Percentiles rank a stretch among this genome's conserved stretches.
Conservation (phyloP, 164 flowering plant genomes). For the Vitis vinifera region ASM3070453v1 NC_081805.1:1266501-1267000, state of each 20-base stretch:
- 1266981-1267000: slow-evolving; percentile 49
- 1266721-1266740: slow-evolving; percentile 93
- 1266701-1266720: slow-evolving; percentile 87
- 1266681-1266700: slow-evolving; percentile 88
- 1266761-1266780: slow-evolving; percentile 69
- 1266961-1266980: slow-evolving; percentile 68
- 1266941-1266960: slow-evolving; percentile 68
- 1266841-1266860: slow-evolving; percentile 92
- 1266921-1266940: slow-evolving; percentile 66
- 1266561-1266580: slow-evolving; percentile 35
- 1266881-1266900: slow-evolving; percentile 95
- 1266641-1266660: slow-evolving; percentile 47
- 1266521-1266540: slow-evolving; percentile 34
- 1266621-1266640: slow-evolving; percentile 59
- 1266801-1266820: slow-evolving; percentile 56
- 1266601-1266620: slow-evolving; percentile 42
- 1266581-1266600: slow-evolving; percentile 40
- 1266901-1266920: slow-evolving; percentile 51
- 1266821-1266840: slow-evolving; percentile 96
- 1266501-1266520: slow-evolving; percentile 46
- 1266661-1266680: slow-evolving; percentile 90
- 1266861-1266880: slow-evolving; percentile 94
- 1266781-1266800: slow-evolving; percentile 49
- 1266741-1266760: slow-evolving; percentile 63
- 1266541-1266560: slow-evolving; percentile 34